phyloP scores from a whole-genome alignment of 768 basidiomycete species.

The Pulveroboletus sp. region DNA sequence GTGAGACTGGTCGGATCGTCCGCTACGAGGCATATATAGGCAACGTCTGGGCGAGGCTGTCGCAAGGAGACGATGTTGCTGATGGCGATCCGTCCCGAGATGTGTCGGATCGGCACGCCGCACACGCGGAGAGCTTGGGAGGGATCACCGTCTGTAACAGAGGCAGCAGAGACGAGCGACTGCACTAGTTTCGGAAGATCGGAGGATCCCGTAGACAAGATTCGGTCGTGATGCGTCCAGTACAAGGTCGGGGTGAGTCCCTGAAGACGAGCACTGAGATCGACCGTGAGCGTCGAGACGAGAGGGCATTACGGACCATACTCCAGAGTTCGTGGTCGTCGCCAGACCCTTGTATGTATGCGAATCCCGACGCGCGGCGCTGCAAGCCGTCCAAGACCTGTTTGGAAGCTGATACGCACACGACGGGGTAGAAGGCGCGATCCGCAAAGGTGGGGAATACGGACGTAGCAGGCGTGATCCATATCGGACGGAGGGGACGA shows the following conservation, averaged over 20 bases:
- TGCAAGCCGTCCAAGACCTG: constrained; percentile 58
- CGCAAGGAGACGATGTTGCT: constrained; percentile 31
- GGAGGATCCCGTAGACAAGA: constrained; percentile 47
- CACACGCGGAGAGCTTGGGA: not conserved
- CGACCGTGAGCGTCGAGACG: not conserved
- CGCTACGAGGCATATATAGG: constrained; percentile 17
- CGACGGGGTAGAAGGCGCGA: constrained; percentile 56
- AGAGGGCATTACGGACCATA: constrained; percentile 43
- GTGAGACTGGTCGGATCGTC: not conserved
- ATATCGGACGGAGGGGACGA: constrained; percentile 76
- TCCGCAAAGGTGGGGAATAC: constrained; percentile 40
- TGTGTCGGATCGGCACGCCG: constrained; percentile 19
- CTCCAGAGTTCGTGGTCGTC: constrained; percentile 95
- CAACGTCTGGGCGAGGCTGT: constrained; percentile 2
- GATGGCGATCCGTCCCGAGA: constrained; percentile 42
- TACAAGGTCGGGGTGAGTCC: constrained; percentile 73
- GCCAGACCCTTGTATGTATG: constrained; percentile 90
- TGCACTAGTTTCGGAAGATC: constrained; percentile 41
- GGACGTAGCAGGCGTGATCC: constrained; percentile 76
- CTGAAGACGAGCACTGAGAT: constrained; percentile 32
- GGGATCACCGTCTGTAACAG: not conserved
- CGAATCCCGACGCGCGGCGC: constrained; percentile 62
- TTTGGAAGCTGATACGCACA: constrained; percentile 86
- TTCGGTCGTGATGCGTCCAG: constrained; percentile 52
- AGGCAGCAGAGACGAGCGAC: constrained; percentile 8